Evolutionary conservation across 129 eudicot genomes (phyloP), one percentile per base, ranked within the genome.

Genomic region (Scalesia atractyloides): DNA sequence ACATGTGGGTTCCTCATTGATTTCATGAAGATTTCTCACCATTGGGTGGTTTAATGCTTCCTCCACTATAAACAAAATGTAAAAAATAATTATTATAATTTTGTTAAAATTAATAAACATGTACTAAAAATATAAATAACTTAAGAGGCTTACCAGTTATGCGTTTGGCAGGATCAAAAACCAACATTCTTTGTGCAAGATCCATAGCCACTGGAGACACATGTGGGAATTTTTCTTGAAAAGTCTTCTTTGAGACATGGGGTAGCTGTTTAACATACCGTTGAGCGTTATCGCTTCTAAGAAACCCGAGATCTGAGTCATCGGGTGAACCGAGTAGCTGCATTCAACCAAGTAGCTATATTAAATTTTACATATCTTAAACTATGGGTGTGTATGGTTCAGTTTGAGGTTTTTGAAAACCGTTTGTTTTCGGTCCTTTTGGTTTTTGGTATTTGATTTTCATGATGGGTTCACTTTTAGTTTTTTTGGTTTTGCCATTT

Each of bases 1-100:
- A 71, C 98, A 92, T 59, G 81, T 87, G 0, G 98, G 98, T 80
- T 92, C 98, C 84, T 92, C 98, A 11, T 92, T 92, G 68, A 92
- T 89, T 82, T 92, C 96, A 73, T 92, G 96, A 9, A 92, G 91
- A 69, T 90, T 86, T 49, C 77, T 72, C 48, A 92, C 48, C 79
- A 89, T 83, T 15, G 98, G 96, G 57, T 92, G 96, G 75, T 85
- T 86, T 76, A 92, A 73, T 71, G 98, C 98, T 75, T 92, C 96
- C 79, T 89, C 98, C 50, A 92, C 98, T 92, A 61, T 59, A 68
- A 11, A 66, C 78, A 74, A 24, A 4, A 12, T 30, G 43, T 22
- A 19, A 61, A 69, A 39, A 59, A 30, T 26, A 13, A 24, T 13
- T 6, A 13, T 11, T 11, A 60, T 30, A 12, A 1, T 26, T 26